phyloP scores from a whole-genome alignment of 108 stramenopile species.

The Nannochloropsis salina region DNA sequence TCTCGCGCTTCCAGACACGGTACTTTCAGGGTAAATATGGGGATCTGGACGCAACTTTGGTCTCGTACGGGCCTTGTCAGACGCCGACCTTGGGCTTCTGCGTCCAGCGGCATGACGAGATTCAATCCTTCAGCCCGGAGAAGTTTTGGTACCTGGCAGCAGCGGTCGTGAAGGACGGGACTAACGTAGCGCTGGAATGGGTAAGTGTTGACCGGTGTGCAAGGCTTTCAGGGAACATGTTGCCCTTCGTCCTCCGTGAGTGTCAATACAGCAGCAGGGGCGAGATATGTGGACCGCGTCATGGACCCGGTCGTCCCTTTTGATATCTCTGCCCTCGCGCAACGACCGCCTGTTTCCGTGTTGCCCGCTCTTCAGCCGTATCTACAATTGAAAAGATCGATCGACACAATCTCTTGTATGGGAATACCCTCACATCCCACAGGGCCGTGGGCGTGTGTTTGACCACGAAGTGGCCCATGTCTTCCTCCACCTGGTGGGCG shows the following conservation, averaged over 20 bases:
- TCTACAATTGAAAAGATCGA: no score
- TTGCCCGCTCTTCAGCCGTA: no score
- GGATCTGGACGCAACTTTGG: slow-evolving; percentile 70
- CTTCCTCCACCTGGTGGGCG: background rate
- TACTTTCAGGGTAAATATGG: slow-evolving; percentile 79
- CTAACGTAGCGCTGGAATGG: background rate
- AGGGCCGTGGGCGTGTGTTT: slow-evolving; percentile 80
- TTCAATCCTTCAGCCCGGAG: slow-evolving; percentile 80
- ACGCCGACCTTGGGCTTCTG: slow-evolving; percentile 89
- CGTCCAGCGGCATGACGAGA: slow-evolving; percentile 78
- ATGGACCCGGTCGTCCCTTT: no score
- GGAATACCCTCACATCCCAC: slow-evolving; percentile 18
- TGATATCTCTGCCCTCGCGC: no score
- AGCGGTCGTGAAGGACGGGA: background rate
- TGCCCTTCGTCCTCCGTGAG: no score
- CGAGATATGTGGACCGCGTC: no score
- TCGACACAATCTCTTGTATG: no score
- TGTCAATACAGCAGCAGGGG: no score
- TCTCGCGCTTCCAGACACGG: slow-evolving; percentile 83
- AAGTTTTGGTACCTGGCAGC: slow-evolving; percentile 72
- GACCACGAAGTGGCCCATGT: slow-evolving; percentile 64
- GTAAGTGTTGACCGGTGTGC: background rate
- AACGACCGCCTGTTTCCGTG: no score
- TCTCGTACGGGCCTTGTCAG: slow-evolving; percentile 89
- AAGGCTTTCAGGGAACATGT: no score